phyloP scores from a whole-genome alignment of 257 asterid species.

The Gentiana macrophylla region DNA sequence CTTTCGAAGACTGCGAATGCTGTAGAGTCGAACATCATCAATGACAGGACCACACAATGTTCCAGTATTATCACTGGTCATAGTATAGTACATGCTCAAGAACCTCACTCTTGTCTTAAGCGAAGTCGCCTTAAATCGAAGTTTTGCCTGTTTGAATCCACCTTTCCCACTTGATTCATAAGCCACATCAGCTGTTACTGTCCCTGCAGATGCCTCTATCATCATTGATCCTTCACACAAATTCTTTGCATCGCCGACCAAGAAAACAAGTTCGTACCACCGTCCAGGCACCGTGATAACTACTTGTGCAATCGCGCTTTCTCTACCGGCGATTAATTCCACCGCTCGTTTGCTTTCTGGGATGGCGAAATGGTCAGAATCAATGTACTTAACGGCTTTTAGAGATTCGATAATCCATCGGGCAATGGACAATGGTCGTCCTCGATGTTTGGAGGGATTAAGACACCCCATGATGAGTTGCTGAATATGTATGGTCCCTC shows the following conservation, averaged over 20 bases:
- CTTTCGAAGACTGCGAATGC: slow-evolving; percentile 27
- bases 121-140: slow-evolving; percentile 36
- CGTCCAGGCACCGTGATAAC: slow-evolving; percentile 31
- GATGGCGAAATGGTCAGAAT: slow-evolving; percentile 50
- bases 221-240: slow-evolving; percentile 67
- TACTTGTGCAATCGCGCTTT: slow-evolving; percentile 47
- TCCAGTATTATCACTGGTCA: slow-evolving; percentile 30
- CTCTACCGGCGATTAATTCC: slow-evolving; percentile 68
- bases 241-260: slow-evolving; percentile 58
- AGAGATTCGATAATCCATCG: slow-evolving; percentile 73
- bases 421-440: slow-evolving; percentile 78
- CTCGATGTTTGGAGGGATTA: slow-evolving; percentile 73
- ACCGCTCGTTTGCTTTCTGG: slow-evolving; percentile 62
- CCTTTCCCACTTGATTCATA: slow-evolving; percentile 56
- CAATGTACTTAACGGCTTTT: slow-evolving; percentile 76
- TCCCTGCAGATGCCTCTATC: slow-evolving; percentile 54
- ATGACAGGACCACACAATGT: slow-evolving; percentile 77
- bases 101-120: slow-evolving; percentile 46
- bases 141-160: slow-evolving; percentile 37
- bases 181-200: slow-evolving; percentile 23
- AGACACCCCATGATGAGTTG: slow-evolving; percentile 47
- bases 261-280: slow-evolving; percentile 36
- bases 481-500: slow-evolving; percentile 78
- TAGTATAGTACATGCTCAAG: slow-evolving; percentile 55
- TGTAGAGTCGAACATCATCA: slow-evolving; percentile 45